These are phyloP conservation scores for Annulohypoxylon moriforme DNA, from an alignment of 495 filamentous ascomycete species.

Conservation along the genomic window DNA sequence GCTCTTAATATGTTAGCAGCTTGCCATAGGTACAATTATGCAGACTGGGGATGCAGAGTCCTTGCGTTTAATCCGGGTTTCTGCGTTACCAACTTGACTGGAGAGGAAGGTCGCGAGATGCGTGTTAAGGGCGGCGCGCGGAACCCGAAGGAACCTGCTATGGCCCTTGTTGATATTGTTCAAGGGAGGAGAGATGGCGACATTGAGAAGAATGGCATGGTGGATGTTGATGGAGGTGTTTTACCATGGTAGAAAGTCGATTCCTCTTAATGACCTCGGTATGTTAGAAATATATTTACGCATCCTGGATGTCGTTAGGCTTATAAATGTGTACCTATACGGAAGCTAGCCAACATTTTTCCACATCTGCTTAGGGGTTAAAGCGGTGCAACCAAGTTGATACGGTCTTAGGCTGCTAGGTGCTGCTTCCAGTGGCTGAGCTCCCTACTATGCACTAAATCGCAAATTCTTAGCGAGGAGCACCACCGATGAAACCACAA, in stretches of 20 bases:
- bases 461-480: background rate
- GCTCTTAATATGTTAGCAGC: constrained; percentile 72
- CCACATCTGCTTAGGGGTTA: background rate
- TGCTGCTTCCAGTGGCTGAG: background rate
- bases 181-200: constrained; percentile 8
- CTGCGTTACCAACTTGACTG: constrained; percentile 63
- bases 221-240: constrained; percentile 14
- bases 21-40: constrained; percentile 61
- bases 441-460: background rate
- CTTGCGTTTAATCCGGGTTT: constrained; percentile 64
- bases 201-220: constrained; percentile 21
- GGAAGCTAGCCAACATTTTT: too few species aligned
- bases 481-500: background rate
- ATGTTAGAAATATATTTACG: too few species aligned
- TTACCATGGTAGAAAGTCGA: background rate
- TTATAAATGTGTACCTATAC: too few species aligned
- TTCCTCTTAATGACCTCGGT: background rate
- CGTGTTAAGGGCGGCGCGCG: constrained; percentile 48
- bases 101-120: constrained; percentile 48
- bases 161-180: background rate
- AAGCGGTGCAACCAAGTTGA: background rate
- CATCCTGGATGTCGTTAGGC: too few species aligned
- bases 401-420: background rate
- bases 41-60: constrained; percentile 65
- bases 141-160: constrained; percentile 55